Evolutionary conservation across 306 rosid species (phyloP).

Genomic region (Malus domestica): ASM211411v1 NC_041792.1:10835907-10836406

Average conservation of each 20-base stretch:
- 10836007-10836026: neutral
- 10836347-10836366: no score
- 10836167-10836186: slow-evolving; percentile 82
- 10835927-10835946: slow-evolving; percentile 84
- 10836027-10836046: neutral
- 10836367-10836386: neutral
- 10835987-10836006: slow-evolving; percentile 12
- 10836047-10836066: neutral
- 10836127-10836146: slow-evolving; percentile 89
- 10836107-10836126: slow-evolving; percentile 97
- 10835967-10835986: slow-evolving; percentile 81
- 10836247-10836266: neutral
- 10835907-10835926: slow-evolving; percentile 96
- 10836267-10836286: neutral
- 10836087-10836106: slow-evolving; percentile 91
- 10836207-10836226: slow-evolving; percentile 94
- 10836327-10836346: neutral
- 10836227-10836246: slow-evolving; percentile 48
- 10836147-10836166: slow-evolving; percentile 97
- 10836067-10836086: slow-evolving; percentile 56
- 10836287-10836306: neutral
- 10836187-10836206: slow-evolving; percentile 98
- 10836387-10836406: neutral
- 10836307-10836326: neutral
- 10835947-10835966: slow-evolving; percentile 84